A percentile compares a stretch with the other conserved stretches of the same genome.
Conservation (phyloP, 441 rosid species). For the Gossypium gossypioides region DNA sequence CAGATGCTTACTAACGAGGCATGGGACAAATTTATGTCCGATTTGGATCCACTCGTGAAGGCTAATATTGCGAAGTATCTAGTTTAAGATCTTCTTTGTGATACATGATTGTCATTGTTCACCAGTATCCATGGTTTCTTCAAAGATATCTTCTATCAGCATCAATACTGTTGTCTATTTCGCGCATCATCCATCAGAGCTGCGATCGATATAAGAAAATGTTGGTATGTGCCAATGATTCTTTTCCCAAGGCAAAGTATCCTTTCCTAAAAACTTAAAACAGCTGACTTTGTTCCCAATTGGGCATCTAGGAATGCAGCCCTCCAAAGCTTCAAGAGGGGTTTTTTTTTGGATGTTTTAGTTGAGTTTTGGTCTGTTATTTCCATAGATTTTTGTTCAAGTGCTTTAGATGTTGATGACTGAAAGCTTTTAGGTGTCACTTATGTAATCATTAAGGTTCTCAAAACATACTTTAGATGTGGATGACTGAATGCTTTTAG, state of each 20-base stretch:
- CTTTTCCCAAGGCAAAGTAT: constrained; percentile 2
- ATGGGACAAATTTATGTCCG: constrained; percentile 81
- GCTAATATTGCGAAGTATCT: constrained; percentile 76
- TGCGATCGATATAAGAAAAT: too few relatives aligned
- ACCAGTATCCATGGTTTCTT: constrained; percentile 7
- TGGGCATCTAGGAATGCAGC: constrained; percentile 17
- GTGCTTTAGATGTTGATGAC: too few relatives aligned
- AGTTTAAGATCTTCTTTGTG: constrained; percentile 28
- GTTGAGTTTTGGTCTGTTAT: too few relatives aligned
- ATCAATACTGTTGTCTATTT: constrained; percentile 13
- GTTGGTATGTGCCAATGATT: not conserved
- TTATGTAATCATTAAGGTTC: too few relatives aligned
- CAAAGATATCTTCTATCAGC: constrained; percentile 7
- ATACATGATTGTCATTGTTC: constrained; percentile 3
- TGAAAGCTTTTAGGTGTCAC: too few relatives aligned
- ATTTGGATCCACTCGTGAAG: constrained; percentile 73
- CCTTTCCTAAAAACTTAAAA: constrained; percentile 10
- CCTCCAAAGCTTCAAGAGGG: constrained; percentile 17
- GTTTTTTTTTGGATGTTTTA: too few relatives aligned
- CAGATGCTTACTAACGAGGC: constrained; percentile 82
- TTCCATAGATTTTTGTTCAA: too few relatives aligned
- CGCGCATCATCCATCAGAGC: constrained; percentile 9
- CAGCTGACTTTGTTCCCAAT: not conserved
- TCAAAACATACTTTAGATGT: not conserved
- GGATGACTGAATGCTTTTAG: not conserved